phyloP scores from a whole-genome alignment of 148 eudicot genomes.

The Chenopodium suecicum region DNA sequence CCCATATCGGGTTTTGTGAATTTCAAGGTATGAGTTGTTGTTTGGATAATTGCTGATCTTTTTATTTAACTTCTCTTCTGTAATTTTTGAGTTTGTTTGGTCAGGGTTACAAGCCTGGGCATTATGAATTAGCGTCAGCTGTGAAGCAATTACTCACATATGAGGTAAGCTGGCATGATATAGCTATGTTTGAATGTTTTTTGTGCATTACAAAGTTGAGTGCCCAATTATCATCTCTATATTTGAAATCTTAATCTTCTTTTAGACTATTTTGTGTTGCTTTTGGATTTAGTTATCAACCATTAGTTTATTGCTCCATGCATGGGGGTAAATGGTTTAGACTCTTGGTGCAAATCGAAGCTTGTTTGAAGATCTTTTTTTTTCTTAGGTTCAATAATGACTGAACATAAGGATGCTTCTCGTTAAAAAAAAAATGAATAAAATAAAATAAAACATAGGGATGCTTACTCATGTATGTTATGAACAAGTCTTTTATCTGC shows the following conservation, averaged over 20 bases:
- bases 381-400: no score
- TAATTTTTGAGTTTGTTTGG: conserved; percentile 9
- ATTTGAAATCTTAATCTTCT: neutral
- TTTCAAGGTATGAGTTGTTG: conserved; percentile 55
- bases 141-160: conserved; percentile 84
- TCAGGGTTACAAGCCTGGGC: conserved; percentile 65
- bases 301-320: neutral
- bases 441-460: no score
- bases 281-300: no score
- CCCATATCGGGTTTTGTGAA: conserved; percentile 54
- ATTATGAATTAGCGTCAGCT: conserved; percentile 64
- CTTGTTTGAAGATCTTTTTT: no score
- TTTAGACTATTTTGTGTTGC: neutral
- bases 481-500: no score
- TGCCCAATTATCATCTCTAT: neutral
- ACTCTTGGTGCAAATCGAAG: neutral
- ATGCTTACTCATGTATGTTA: no score
- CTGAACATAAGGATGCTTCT: no score
- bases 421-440: no score
- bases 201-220: neutral
- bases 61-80: neutral
- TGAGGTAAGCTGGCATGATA: conserved; percentile 60
- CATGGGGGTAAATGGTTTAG: neutral
- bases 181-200: conserved; percentile 7
- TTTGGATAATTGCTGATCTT: conserved; percentile 10